These are phyloP conservation scores for Kurtzmaniella quercitrusa DNA, from an alignment of 1,139 yeast species.

Conservation along the genomic window DNA sequence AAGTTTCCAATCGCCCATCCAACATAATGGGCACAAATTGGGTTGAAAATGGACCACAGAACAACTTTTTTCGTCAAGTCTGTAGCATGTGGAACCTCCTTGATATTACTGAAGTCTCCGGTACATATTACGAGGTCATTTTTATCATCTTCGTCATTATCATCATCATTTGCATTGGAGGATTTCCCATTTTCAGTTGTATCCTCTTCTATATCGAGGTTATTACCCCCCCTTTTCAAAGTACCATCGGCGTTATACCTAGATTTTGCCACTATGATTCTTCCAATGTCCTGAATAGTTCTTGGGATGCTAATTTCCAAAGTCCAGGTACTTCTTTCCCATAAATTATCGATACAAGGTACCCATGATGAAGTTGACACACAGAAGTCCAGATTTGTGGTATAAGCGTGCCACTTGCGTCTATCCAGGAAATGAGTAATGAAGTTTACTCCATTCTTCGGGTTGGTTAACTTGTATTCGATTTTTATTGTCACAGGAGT, in stretches of 20 bases:
- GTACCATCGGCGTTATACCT: constrained; percentile 6
- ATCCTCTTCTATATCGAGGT: constrained; percentile 4
- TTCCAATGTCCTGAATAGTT: constrained; percentile 69
- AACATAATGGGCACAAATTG: constrained; percentile 91
- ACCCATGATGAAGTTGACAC: constrained; percentile 92
- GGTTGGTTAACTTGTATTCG: constrained; percentile 61
- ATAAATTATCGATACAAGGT: constrained; percentile 87
- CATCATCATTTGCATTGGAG: constrained; percentile 20
- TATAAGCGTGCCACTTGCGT: constrained; percentile 76
- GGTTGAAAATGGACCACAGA: constrained; percentile 76
- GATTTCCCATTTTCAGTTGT: neutral
- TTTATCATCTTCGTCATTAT: constrained; percentile 47
- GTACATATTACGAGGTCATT: constrained; percentile 68
- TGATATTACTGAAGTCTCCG: constrained; percentile 58
- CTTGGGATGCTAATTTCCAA: constrained; percentile 79
- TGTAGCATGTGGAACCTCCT: constrained; percentile 44
- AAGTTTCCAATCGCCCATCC: constrained; percentile 96
- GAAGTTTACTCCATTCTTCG: constrained; percentile 74
- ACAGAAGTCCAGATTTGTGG: constrained; percentile 73
- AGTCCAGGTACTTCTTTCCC: constrained; percentile 93
- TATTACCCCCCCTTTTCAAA: constrained; percentile 6
- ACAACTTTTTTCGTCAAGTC: constrained; percentile 74
- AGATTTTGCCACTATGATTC: constrained; percentile 12
- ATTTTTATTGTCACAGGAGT: constrained; percentile 73
- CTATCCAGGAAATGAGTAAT: constrained; percentile 37